phyloP scores from a whole-genome alignment of 108 stramenopile species.

The Stephanodiscus minutulus region DNA sequence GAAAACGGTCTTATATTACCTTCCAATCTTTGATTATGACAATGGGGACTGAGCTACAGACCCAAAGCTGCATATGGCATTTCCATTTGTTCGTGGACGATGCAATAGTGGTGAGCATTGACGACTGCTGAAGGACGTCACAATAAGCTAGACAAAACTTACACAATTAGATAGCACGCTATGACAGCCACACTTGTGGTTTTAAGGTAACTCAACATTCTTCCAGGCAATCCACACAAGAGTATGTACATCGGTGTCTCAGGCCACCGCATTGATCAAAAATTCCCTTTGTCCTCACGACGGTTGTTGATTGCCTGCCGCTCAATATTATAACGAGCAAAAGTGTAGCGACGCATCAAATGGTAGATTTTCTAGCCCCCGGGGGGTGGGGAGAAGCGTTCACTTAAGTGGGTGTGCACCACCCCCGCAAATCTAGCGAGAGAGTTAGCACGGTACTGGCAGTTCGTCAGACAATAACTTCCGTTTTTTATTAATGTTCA shows the following conservation, averaged over 20 bases:
- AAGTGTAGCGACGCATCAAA: too few species aligned
- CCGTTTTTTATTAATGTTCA: not conserved
- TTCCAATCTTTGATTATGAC: slow-evolving; percentile 22
- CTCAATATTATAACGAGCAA: too few species aligned
- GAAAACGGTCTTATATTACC: slow-evolving; percentile 62
- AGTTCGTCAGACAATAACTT: not conserved
- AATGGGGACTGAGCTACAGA: too few species aligned
- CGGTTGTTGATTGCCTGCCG: not conserved
- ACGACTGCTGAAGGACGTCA: too few species aligned
- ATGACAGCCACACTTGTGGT: too few species aligned
- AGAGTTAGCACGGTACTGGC: not conserved
- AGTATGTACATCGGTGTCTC: not conserved
- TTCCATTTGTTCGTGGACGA: too few species aligned
- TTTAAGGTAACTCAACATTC: not conserved
- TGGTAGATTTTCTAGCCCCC: too few species aligned
- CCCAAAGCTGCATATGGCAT: too few species aligned
- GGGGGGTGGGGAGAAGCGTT: too few species aligned
- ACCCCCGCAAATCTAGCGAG: not conserved
- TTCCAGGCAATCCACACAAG: not conserved
- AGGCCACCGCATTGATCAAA: not conserved
- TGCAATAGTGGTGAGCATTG: too few species aligned
- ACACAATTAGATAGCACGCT: too few species aligned
- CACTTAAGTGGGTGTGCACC: not conserved
- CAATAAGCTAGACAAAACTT: too few species aligned
- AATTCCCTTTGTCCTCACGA: not conserved